Conservation (phyloP, 768 basidiomycete species). For the Hortiboletus campestris region DNA sequence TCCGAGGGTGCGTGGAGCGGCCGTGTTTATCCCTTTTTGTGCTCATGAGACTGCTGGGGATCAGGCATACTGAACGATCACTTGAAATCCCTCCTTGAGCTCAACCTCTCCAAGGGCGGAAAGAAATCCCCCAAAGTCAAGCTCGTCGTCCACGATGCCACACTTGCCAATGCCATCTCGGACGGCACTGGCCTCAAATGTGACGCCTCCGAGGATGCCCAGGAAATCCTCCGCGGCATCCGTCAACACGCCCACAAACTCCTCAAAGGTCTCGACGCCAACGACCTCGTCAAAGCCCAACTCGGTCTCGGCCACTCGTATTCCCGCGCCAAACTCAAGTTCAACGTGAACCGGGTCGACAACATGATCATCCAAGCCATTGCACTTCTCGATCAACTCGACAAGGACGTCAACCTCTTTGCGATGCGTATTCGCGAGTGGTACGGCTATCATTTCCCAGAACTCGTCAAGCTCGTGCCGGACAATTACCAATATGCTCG, state of each 20-base stretch:
- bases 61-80: slow-evolving; percentile 84
- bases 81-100: slow-evolving; percentile 78
- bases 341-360: slow-evolving; percentile 93
- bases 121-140: slow-evolving; percentile 67
- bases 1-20: slow-evolving; percentile 73
- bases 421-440: slow-evolving; percentile 98
- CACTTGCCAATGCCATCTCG: slow-evolving; percentile 76
- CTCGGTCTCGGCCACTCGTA: slow-evolving; percentile 97
- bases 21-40: neutral
- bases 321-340: slow-evolving; percentile 96
- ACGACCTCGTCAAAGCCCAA: slow-evolving; percentile 90
- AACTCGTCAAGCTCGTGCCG: slow-evolving; percentile 88
- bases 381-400: slow-evolving; percentile 95
- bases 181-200: slow-evolving; percentile 68
- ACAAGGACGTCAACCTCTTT: slow-evolving; percentile 99
- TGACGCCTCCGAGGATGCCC: slow-evolving; percentile 75
- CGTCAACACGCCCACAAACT: slow-evolving; percentile 89
- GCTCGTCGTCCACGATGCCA: slow-evolving; percentile 76
- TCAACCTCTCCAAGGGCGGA: slow-evolving; percentile 72
- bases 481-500: slow-evolving; percentile 95
- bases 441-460: slow-evolving; percentile 99
- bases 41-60: neutral
- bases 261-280: slow-evolving; percentile 82
- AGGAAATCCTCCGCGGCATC: slow-evolving; percentile 89
- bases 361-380: slow-evolving; percentile 99